These are phyloP conservation scores for Picocystis sp. DNA, from an alignment of 163 green algal species.

Conservation along the genomic window DNA sequence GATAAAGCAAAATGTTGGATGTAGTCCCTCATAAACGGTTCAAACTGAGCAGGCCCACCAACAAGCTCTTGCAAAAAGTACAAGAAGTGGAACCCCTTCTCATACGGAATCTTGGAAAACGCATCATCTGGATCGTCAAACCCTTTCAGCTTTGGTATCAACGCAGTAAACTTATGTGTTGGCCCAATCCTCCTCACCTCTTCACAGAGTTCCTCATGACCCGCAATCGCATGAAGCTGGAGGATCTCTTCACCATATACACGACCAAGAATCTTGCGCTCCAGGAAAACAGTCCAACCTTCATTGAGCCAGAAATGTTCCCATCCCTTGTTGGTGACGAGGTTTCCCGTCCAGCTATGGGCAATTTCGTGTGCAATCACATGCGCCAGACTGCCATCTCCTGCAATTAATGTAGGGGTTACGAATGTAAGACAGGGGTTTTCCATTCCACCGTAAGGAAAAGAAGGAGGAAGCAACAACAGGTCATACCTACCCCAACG, in stretches of 20 bases:
- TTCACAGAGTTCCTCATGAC: slow-evolving; percentile 11
- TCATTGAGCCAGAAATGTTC: slow-evolving; percentile 39
- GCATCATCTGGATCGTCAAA: slow-evolving; percentile 74
- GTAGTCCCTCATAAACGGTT: slow-evolving; percentile 52
- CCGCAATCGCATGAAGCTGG: slow-evolving; percentile 8
- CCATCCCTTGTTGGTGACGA: slow-evolving; percentile 72
- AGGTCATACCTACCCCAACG: slow-evolving; percentile 83
- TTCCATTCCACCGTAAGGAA: slow-evolving; percentile 62
- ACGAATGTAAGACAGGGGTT: slow-evolving; percentile 82
- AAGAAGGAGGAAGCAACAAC: slow-evolving; percentile 80
- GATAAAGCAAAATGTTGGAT: slow-evolving; percentile 29
- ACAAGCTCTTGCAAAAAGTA: slow-evolving; percentile 30
- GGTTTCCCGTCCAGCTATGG: slow-evolving; percentile 72
- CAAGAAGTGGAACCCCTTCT: slow-evolving; percentile 21
- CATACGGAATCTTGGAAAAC: slow-evolving; percentile 50
- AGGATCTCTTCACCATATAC: slow-evolving; percentile 27
- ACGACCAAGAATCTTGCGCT: slow-evolving; percentile 47
- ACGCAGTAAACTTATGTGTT: slow-evolving; percentile 43
- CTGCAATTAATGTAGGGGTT: slow-evolving; percentile 77
- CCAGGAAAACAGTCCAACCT: slow-evolving; percentile 45
- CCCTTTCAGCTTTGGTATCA: slow-evolving; percentile 43
- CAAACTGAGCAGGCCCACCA: slow-evolving; percentile 32
- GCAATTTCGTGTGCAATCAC: slow-evolving; percentile 66
- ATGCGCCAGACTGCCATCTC: slow-evolving; percentile 33
- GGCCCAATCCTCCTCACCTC: slow-evolving; percentile 19